Evolutionary conservation across 192 early-diverging fungal genomes (phyloP).

Genomic region (Chytriomyces confervae): DNA sequence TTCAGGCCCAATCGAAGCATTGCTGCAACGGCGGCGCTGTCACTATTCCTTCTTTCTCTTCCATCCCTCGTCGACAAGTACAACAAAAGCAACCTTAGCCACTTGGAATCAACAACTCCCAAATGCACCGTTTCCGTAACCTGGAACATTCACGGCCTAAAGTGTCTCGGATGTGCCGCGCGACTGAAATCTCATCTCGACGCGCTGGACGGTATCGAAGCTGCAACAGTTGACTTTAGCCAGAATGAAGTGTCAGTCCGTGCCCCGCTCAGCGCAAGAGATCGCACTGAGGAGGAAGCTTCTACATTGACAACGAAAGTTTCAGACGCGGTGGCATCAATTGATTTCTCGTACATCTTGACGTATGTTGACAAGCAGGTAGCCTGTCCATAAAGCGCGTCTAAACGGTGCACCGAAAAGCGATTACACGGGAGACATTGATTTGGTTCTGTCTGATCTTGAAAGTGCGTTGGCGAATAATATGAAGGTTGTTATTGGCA

Average conservation of each 20-base stretch:
- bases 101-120: not conserved
- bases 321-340: not conserved
- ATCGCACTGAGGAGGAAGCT: not conserved
- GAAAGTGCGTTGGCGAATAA: not conserved
- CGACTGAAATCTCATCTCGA: not conserved
- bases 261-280: not conserved
- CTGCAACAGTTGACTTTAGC: not conserved
- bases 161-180: constrained; percentile 1
- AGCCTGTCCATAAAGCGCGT: too few species aligned
- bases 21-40: not conserved
- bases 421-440: not conserved
- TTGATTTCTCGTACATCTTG: not conserved
- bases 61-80: not conserved
- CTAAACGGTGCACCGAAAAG: not conserved
- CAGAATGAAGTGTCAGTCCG: not conserved
- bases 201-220: not conserved
- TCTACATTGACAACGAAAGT: not conserved
- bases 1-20: not conserved
- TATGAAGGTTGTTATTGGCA: not conserved
- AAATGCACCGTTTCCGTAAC: not conserved
- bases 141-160: not conserved
- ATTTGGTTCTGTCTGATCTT: not conserved
- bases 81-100: not conserved
- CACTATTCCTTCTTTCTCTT: not conserved
- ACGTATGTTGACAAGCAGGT: too few species aligned